These are phyloP conservation scores for Marasmius tenuissimus DNA, from an alignment of 1,284 basidiomycete species.

Conservation along the genomic window DNA sequence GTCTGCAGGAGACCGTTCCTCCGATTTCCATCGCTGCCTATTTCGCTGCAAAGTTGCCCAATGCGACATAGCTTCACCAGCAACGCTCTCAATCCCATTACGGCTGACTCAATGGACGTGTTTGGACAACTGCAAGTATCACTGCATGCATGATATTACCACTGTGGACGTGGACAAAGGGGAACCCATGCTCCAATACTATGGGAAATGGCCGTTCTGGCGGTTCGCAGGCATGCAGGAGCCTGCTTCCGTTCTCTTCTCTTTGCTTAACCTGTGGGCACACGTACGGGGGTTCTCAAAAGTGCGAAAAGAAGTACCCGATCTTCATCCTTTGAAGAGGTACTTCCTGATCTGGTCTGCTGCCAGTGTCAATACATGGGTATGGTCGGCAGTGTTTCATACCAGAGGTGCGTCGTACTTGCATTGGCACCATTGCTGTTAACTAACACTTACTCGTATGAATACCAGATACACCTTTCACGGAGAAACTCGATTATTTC, in stretches of 20 bases:
- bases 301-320: slow-evolving; percentile 49
- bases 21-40: slow-evolving; percentile 10
- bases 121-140: slow-evolving; percentile 85
- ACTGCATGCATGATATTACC: slow-evolving; percentile 86
- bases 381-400: slow-evolving; percentile 93
- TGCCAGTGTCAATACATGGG: slow-evolving; percentile 88
- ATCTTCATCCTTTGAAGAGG: slow-evolving; percentile 65
- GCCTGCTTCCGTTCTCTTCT: slow-evolving; percentile 90
- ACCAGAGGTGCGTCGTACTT: slow-evolving; percentile 65
- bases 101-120: slow-evolving; percentile 76
- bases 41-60: slow-evolving; percentile 5
- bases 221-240: slow-evolving; percentile 88
- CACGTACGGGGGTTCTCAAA: slow-evolving; percentile 62
- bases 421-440: no score
- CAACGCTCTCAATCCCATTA: slow-evolving; percentile 43
- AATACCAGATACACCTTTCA: slow-evolving; percentile 70
- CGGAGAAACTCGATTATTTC: slow-evolving; percentile 95
- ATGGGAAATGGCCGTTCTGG: slow-evolving; percentile 98
- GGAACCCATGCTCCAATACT: slow-evolving; percentile 70
- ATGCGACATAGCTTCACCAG: slow-evolving; percentile 9
- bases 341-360: slow-evolving; percentile 74
- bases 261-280: slow-evolving; percentile 78
- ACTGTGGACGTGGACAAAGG: slow-evolving; percentile 49
- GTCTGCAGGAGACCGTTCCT: slow-evolving; percentile 12
- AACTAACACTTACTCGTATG: slow-evolving; percentile 1